Evolutionary conservation across 129 eudicot species (phyloP), one percentile per base, ranked within the genome.

Genomic region (Artemisia argyi): DNA sequence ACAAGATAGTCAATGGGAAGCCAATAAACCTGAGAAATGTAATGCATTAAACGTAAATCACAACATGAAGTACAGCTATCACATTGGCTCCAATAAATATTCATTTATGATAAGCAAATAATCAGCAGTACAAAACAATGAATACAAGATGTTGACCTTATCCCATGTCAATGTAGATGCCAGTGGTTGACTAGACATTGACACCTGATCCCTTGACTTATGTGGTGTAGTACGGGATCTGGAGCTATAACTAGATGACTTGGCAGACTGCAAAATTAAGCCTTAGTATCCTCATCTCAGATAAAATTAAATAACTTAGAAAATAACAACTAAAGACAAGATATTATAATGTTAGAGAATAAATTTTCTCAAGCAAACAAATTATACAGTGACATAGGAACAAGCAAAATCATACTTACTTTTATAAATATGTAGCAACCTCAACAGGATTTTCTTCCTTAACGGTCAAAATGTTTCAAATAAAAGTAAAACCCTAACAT

Each of bases 1-100:
- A 75, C 62, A 76, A 92, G 98, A 81, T 92, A 92, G 80, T 92
- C 95, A 51, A 89, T 83, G 57, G 78, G 70, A 68, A 92, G 90
- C 98, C 98, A 92, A 78, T 89, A 92, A 74, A 92, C 98, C 98
- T 92, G 67, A 69, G 12, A 63, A 73, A 66, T 42, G 48, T 50
- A 20, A 17, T 19, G 32, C 18, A 15, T 65, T 60, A 56, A 11
- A 24, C 4, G 51, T 47, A 74, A 70, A 63, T 46, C 32, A 74
- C 17, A 24, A 19, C 44, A 42, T 30, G 47, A 72, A 69, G 64
- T 39, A 77, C 35, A 49, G 35, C 56, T 53, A 53, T 28, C 30
- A 24, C 12, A 71, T 20, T 61, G 35, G 66, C 42, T 71, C 54
- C 22, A 42, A 61, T 20, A 24, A 39, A 61, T 19, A 3, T 35